Evolutionary conservation across 495 filamentous ascomycete species (phyloP).

Genomic region (Neurospora sp.): DNA sequence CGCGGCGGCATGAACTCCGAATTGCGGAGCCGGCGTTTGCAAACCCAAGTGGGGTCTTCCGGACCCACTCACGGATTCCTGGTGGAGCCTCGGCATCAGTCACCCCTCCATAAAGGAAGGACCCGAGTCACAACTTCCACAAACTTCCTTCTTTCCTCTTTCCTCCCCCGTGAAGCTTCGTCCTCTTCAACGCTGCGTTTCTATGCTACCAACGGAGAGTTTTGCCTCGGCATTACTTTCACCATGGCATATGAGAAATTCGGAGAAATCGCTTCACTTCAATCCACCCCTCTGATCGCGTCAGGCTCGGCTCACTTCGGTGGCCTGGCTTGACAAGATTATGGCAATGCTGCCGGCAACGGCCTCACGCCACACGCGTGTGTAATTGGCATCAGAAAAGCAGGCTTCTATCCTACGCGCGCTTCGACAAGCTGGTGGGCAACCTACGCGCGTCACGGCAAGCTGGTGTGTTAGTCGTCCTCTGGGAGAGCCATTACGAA

Average conservation of each 20-base stretch:
- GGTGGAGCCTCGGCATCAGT: not conserved
- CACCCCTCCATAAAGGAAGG: not conserved
- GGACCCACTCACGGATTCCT: not conserved
- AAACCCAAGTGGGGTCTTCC: not conserved
- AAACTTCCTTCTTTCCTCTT: not conserved
- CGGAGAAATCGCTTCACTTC: not conserved
- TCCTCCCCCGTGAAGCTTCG: not conserved
- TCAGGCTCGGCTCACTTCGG: not conserved
- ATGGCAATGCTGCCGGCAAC: constrained; percentile 9
- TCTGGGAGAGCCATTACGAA: constrained; percentile 18
- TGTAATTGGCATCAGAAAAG: constrained; percentile 20
- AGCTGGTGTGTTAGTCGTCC: not conserved
- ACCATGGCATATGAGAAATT: not conserved
- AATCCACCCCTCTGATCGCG: not conserved
- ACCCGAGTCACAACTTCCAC: not conserved
- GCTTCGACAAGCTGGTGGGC: not conserved
- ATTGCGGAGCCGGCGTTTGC: not conserved
- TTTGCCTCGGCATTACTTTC: not conserved
- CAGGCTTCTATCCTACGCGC: not conserved
- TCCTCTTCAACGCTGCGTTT: not conserved
- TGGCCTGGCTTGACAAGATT: not conserved
- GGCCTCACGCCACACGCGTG: constrained; percentile 11
- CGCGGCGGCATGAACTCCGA: not conserved
- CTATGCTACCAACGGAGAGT: not conserved
- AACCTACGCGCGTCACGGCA: too few species aligned